These are phyloP conservation scores for Naganishia kalamii DNA, from an alignment of 768 basidiomycete genomes.

Conservation along the genomic window DNA sequence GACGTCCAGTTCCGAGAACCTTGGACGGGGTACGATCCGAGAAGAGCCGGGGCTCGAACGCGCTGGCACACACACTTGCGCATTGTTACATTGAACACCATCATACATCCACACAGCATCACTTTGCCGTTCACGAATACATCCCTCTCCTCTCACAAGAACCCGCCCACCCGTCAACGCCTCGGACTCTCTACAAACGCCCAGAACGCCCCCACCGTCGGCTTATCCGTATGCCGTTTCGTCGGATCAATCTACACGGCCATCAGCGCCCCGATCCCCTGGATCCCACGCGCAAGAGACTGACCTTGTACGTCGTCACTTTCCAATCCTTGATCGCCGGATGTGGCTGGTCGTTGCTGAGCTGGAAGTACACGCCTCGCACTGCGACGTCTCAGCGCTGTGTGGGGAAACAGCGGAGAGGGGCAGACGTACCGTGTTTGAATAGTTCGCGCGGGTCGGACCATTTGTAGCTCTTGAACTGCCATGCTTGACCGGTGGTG, in stretches of 20 bases:
- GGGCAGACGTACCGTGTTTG: constrained; percentile 65
- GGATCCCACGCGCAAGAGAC: no score
- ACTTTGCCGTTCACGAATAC: no score
- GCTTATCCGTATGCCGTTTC: constrained; percentile 86
- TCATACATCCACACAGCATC: no score
- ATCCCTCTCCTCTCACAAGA: no score
- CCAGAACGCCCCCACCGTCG: constrained; percentile 94
- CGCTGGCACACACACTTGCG: no score
- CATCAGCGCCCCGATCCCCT: no score
- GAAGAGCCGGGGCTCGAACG: no score
- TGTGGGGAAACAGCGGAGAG: neutral
- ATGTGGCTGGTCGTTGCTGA: constrained; percentile 86
- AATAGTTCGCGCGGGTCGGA: constrained; percentile 84
- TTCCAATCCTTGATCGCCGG: constrained; percentile 92
- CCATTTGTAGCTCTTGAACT: constrained; percentile 96
- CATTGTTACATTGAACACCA: no score
- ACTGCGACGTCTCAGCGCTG: constrained; percentile 53
- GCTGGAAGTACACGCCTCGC: constrained; percentile 90
- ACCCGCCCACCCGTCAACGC: neutral
- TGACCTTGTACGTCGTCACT: constrained; percentile 84
- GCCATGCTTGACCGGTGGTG: constrained; percentile 98
- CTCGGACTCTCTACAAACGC: constrained; percentile 46
- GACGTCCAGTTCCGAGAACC: no score
- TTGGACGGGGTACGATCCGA: no score
- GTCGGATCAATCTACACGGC: constrained; percentile 85